phyloP scores from a whole-genome alignment of 805 yeast species.

The Metschnikowia cerradonensis region DNA sequence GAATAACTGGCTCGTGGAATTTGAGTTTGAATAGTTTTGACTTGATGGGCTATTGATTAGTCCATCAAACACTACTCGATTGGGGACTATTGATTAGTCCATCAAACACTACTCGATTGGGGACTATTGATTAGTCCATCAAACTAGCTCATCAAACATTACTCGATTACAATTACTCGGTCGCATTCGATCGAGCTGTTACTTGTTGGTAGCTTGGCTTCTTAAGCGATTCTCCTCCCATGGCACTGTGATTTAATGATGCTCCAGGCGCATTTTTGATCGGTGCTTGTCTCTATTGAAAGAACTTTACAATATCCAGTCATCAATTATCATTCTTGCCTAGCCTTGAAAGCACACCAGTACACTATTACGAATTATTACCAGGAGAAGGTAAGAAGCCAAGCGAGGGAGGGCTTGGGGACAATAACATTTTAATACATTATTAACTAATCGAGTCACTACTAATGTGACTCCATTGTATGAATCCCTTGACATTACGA shows the following conservation, averaged over 20 bases:
- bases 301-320: not conserved
- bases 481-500: too few relatives aligned
- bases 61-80: too few relatives aligned
- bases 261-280: not conserved
- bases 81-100: too few relatives aligned
- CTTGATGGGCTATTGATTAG: not conserved
- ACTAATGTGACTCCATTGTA: too few relatives aligned
- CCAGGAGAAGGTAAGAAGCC: not conserved
- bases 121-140: too few relatives aligned
- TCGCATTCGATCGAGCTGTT: not conserved
- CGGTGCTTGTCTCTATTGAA: too few relatives aligned
- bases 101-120: too few relatives aligned
- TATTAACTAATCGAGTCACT: not conserved
- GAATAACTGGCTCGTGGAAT: not conserved
- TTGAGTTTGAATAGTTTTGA: not conserved
- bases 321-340: not conserved
- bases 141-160: too few relatives aligned
- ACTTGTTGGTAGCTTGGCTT: slow-evolving; percentile 1
- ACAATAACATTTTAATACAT: not conserved
- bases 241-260: not conserved
- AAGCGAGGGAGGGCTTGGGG: slow-evolving; percentile 1
- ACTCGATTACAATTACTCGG: too few relatives aligned
- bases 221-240: not conserved
- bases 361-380: not conserved
- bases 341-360: not conserved